Conservation (phyloP, 2,329 filamentous ascomycete species). For the Lasiodiplodia sp. region DNA sequence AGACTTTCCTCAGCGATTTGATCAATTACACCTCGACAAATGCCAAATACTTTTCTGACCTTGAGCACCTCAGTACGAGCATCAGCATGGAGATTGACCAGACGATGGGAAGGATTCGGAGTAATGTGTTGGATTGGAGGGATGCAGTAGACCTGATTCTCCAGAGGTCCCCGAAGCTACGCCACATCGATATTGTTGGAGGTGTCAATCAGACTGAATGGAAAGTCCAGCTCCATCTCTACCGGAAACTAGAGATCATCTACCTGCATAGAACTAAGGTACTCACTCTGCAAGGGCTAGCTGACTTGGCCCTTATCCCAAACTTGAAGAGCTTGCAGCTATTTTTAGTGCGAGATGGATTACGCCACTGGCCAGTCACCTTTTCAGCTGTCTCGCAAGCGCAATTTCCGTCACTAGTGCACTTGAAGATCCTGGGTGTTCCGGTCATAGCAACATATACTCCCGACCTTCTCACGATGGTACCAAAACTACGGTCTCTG, state of each 20-base stretch:
- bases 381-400: neutral
- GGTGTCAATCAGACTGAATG: neutral
- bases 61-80: too few species aligned
- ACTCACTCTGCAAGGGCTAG: neutral
- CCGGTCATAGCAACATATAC: neutral
- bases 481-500: neutral
- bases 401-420: neutral
- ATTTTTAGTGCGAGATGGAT: neutral
- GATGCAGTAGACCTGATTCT: neutral
- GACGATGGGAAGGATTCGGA: too few species aligned
- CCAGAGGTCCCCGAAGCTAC: neutral
- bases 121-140: neutral
- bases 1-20: too few species aligned
- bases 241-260: neutral
- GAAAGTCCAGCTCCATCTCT: neutral
- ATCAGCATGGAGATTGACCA: too few species aligned
- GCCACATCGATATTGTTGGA: neutral
- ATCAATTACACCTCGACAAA: too few species aligned
- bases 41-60: too few species aligned
- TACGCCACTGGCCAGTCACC: neutral
- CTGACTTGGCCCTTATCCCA: neutral
- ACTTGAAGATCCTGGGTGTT: neutral
- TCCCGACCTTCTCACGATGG: neutral
- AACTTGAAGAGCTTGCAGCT: neutral
- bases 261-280: accelerated